Evolutionary conservation across 2,329 filamentous ascomycete genomes (phyloP).

Genomic region (Claviceps paspali): DNA sequence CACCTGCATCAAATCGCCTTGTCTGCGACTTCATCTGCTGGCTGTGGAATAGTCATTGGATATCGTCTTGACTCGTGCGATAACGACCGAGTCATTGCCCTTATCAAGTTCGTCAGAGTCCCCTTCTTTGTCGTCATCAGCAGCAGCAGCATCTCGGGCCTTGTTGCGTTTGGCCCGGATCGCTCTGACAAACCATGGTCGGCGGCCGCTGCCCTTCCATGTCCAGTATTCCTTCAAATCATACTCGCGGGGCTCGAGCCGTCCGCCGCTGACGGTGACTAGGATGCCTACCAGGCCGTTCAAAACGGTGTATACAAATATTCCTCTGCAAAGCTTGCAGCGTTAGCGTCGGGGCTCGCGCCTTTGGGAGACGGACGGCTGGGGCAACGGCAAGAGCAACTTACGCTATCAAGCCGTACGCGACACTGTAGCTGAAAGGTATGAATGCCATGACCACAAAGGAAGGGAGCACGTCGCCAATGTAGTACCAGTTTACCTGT

Average conservation of each 20-base stretch:
- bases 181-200: constrained; percentile 32
- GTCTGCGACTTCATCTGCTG: neutral
- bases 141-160: no score
- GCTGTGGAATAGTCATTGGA: constrained; percentile 5
- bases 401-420: constrained; percentile 60
- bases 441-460: constrained; percentile 64
- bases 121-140: no score
- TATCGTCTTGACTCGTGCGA: constrained; percentile 4
- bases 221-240: constrained; percentile 42
- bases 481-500: constrained; percentile 62
- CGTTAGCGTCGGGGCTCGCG: neutral
- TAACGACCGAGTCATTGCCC: neutral
- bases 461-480: constrained; percentile 60
- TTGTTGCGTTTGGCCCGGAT: constrained; percentile 10
- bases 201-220: constrained; percentile 31
- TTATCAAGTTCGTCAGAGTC: constrained; percentile 2
- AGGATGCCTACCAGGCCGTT: constrained; percentile 30
- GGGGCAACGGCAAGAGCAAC: constrained; percentile 12
- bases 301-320: constrained; percentile 39
- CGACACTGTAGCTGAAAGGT: constrained; percentile 65
- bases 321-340: constrained; percentile 21
- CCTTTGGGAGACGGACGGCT: no score
- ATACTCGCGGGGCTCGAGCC: constrained; percentile 33
- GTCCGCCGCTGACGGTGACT: constrained; percentile 26
- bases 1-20: no score